Base-by-base conservation (phyloP, 2,329 filamentous ascomycete species). In the Pestalotiopsis sp. region DNA sequence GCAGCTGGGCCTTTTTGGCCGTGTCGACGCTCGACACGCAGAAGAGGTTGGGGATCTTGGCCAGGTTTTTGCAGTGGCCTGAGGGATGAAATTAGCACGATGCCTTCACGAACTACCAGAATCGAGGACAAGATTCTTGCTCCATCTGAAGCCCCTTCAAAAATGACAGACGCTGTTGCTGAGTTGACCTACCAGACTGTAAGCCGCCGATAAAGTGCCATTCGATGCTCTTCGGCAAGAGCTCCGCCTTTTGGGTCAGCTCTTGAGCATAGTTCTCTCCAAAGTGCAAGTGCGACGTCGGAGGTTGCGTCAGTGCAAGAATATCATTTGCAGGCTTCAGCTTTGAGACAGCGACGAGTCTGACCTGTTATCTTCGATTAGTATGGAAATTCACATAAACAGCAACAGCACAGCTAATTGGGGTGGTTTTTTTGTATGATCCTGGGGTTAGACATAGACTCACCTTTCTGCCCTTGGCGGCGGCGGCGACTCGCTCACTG, bases 181-280 rank as follows among this genome's bases (percentile, higher is more conserved):
- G 38, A 67, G 60, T 5, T 38, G 38, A 75, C 81, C 71, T 79
- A 88, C 87, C 84, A 14, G 93, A 95, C 81, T 99, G 96, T 52
- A 99, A 83, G 0, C 93, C 94, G 52, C 96, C 96, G 78, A 98
- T 99, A 80, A 98, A 98, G 81, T 99, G 96, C 96, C 96, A 99
- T 75, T 87, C 87, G 72, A 99, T 92, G 41, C 86, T 87, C 59
- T 83, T 82, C 0, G 96, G 95, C 12, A 99, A 87, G 23, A 97
- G 79, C 45, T 88, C 87, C 1, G 94, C 92, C 81, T 99, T 99
- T 79, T 97, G 92, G 69, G 87, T 86, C 66, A 99, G 88, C 81
- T 99, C 96, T 81, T 95, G 93, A 3, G 92, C 87, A 83, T 99
- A 99, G 84, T 99, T 99, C 82, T 99, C 96, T 75, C 96, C 96